Evolutionary conservation across 108 stramenopile genomes (phyloP), one percentile per base, ranked within the genome.

Genomic region (Fragilaria radians): DNA sequence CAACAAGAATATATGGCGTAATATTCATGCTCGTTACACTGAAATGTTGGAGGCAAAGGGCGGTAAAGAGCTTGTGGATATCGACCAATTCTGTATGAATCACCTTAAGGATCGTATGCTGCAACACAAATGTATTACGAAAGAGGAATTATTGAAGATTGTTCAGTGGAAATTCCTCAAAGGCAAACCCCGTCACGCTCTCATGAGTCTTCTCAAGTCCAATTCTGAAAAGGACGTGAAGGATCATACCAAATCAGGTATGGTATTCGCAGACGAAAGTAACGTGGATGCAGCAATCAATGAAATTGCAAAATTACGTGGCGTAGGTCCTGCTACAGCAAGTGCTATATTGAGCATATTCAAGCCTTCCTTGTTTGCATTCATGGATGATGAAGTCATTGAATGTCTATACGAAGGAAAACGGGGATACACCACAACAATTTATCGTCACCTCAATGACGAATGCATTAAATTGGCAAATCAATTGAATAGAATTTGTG

Each of bases 321-420:
- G 89, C 17, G 79, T 90, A 0, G 85, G 85, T 26, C 85, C 85
- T 0, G 85, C 85, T 5, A 83, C 81, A 5, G 85, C 89, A 0
- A 81, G 77, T 25, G 85, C 85, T 2, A 48, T 90, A 31, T 45
- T 90, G 26, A 66, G 70, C 26, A 53, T 82, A 18, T 66, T 73
- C 29, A 50, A 57, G 1, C 84, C 82, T 7, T 76, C 80, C 52
- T 3, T 74, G 4, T 86, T 90, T 70, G 74, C 65, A n/a, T 90
- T 81, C 62, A 85, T 90, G 89, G 79, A 86, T 62, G 89, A 90
- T 58, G 85, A 90, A 71, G 82, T 82, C 7, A 85, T 90, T 64
- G 89, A 90, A 56, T 70, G 67, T 34, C 79, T 86, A 54, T 58
- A 76, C 42, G 65, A 72, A 23, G 74, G 74, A 18, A 77, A 80